Base-by-base conservation (phyloP, 139 green algal species). In the Yamagishiella unicocca region DNA sequence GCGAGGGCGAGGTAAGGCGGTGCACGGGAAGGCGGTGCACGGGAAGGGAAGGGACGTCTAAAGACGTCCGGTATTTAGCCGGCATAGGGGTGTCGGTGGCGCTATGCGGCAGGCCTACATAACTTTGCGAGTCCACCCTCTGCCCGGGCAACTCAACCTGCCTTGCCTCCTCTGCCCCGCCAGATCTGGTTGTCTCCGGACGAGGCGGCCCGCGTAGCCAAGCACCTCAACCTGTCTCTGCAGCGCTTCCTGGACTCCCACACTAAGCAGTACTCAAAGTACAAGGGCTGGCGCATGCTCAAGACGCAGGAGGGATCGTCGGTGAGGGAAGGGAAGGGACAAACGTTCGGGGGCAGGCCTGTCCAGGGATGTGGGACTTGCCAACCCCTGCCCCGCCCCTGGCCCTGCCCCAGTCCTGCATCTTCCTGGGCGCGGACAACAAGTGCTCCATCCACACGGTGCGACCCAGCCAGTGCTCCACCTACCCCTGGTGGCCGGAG, bases 401-500 rank as follows among this genome's bases (percentile, higher is more conserved):
- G 10, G 29, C 10, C n/a, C 50, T 33, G 6, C 50, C 10, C 38
- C 83, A 88, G 50, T 58, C 83, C 24, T 95, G 93, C 79, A 88
- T 92, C 0, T 95, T 95, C 79, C 82, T 95, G n/a, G 54, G 86
- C 53, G 43, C 31, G 3, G 88, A 90, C 64, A 94, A 90, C 50
- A 78, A 81, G 38, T 94, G 93, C 75, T 68, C 42, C 53, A 88
- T 95, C 46, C 89, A 94, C 70, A 27, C 67, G 21, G 80, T 86
- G 43, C 80, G 80, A 0, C 89, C 89, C 24, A 27, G 66, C 45
- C 93, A 95, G 83, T 95, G 93, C 84, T 82, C 68, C 87, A 94
- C 90, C 24, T 95, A 95, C 84, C 93, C 93, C 43, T 95, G 89
- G 89, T 95, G 93, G 93, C 93, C 93, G 1, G 90, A 93, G 75